Percentiles rank a stretch among this genome's conserved stretches.
These are phyloP conservation scores for Amanita fuliginea DNA, from an alignment of 768 basidiomycete genomes.

Conservation along the genomic window DNA sequence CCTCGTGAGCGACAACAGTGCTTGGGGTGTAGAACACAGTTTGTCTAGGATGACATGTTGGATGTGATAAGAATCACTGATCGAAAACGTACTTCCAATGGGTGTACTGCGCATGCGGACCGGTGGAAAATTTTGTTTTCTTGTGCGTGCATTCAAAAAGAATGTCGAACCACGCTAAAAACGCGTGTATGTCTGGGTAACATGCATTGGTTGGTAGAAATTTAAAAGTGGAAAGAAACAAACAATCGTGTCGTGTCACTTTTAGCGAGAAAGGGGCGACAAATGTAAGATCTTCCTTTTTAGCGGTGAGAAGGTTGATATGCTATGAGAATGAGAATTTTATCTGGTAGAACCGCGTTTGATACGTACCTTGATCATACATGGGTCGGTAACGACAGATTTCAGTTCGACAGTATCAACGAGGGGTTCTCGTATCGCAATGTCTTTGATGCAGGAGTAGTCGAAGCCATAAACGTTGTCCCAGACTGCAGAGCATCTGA, in stretches of 20 bases:
- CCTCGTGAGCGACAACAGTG: conserved; percentile 57
- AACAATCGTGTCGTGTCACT: conserved; percentile 88
- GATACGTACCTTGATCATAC: conserved; percentile 62
- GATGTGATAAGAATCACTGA: background rate
- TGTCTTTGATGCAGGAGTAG: conserved; percentile 98
- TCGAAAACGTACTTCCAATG: conserved; percentile 78
- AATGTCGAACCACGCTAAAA: conserved; percentile 99
- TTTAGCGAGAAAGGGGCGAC: conserved; percentile 66
- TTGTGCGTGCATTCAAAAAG: conserved; percentile 94
- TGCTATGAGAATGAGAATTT: conserved; percentile 33
- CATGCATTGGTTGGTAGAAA: background rate
- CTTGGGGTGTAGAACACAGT: conserved; percentile 95
- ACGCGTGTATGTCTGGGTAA: conserved; percentile 79
- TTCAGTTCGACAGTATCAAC: conserved; percentile 99
- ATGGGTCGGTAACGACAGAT: conserved; percentile 90
- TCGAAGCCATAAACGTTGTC: conserved; percentile 99
- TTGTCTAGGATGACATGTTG: conserved; percentile 42
- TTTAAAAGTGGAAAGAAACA: conserved; percentile 16
- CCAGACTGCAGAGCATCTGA: conserved; percentile 67
- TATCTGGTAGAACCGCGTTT: background rate
- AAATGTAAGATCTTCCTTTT: conserved; percentile 93
- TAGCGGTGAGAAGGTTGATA: conserved; percentile 83
- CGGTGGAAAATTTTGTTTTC: conserved; percentile 91
- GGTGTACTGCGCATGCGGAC: conserved; percentile 93
- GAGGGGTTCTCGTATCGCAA: conserved; percentile 89